Evolutionary conservation across 371 early-diverging fungal species (phyloP), one percentile per base, ranked within the genome.

Genomic region (Mortierella sp.): DNA sequence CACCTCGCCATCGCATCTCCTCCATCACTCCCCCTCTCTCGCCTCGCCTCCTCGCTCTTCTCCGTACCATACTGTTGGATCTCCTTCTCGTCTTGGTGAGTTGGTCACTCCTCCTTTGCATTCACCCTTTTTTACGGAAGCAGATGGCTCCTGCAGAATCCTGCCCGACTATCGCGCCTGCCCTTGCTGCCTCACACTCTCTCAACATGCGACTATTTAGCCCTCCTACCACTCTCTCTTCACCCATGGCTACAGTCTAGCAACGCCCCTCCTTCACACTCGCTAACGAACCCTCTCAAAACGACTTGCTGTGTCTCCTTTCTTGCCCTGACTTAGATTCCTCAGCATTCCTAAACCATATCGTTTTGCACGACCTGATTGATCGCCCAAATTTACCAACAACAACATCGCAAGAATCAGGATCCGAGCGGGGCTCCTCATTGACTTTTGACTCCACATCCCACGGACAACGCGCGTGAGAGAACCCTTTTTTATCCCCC

Each of bases 401-500:
- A 24, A 25, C 40, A 43, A 34, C 22, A 34, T 31, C 49, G 40
- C 24, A 17, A 29, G 2, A 7, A 31, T n/a, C 37, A 54, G 27
- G 48, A 61, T 54, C 54, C 45, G 43, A 43, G 54, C 46, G 34
- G 39, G 61, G 61, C 48, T 61, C 61, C 34, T 31, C 64, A 43
- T 46, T 44, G 21, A 31, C 57, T 25, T 51, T 31, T 40, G 21
- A 49, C 40, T 39, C 57, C 28, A 47, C 53, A 25, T 21, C 40
- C 41, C 34, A 34, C 34, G 10, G 10, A 34, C 34, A 34, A n/a
- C n/a, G 34, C 34, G 34, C 10, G 34, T 34, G 34, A 34, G 48
- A 52, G 8, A 50, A 28, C 50, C 29, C 49, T 37, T 34, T 56
- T 44, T 43, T 44, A 28, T 22, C 29, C 21, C n/a, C 16, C 37